Base-by-base conservation (phyloP, 768 basidiomycete genomes). In the Calocybe cyanea region DNA sequence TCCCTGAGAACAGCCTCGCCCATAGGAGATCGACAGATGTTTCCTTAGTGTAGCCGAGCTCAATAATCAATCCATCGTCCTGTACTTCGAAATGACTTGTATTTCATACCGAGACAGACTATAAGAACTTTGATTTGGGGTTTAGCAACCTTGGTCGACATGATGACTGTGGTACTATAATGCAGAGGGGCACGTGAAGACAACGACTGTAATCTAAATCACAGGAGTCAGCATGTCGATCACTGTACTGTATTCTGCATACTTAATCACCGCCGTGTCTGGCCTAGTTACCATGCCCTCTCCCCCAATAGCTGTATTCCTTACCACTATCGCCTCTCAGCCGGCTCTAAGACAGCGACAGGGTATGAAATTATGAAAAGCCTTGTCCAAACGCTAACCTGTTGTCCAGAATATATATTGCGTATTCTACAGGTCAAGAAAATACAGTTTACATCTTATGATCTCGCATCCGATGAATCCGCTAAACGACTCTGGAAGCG, bases 21-120 rank as follows among this genome's bases (percentile, higher is more conserved):
- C 81, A 95, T 90, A 0, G 92, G 92, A 18, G 89, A 92, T 25
- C 92, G 83, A 60, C 91, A 91, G 48, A 91, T 90, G 60, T 91
- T 91, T 10, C 87, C 87, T 74, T 51, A 10, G 21, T 17, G 18
- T 34, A 35, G 7, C 13, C 14, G n/a, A n/a, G n/a, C n/a, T n/a
- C n/a, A n/a, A n/a, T n/a, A n/a, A n/a, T n/a, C 13, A n/a, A 18
- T n/a, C 14, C 14, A 6, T n/a, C 7, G 34, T 6, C 7, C 14
- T 7, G 14, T 35, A 35, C 34, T n/a, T 28, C 20, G 2, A 15
- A 33, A 6, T 24, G 14, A 42, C 2, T 41, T 42, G 1, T 8
- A 30, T 19, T 3, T 42, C 21, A 33, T 66, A 65, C 77, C 77
- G 46, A 90, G 65, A 53, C 89, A 92, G 30, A 91, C 87, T 49